Evolutionary conservation across 352 stramenopile genomes (phyloP).

Genomic region (Phytophthora quininea): DNA sequence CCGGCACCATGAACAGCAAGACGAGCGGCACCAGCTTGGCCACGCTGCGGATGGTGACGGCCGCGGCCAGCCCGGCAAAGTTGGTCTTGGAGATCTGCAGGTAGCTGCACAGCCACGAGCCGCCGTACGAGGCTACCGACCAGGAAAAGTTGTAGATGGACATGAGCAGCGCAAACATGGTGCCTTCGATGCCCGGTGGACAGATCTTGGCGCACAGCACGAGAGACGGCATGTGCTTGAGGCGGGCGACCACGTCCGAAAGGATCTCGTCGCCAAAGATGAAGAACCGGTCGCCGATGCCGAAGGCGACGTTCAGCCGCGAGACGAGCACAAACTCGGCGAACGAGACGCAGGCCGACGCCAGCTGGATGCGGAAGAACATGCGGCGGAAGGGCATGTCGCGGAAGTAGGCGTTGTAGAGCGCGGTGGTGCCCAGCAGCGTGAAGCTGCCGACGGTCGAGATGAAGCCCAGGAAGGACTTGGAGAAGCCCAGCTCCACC

Average conservation of each 20-base stretch:
- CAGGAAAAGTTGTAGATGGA: constrained; percentile 89
- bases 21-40: constrained; percentile 75
- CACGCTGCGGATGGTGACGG: constrained; percentile 61
- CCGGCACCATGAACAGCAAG: constrained; percentile 78
- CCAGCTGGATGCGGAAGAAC: constrained; percentile 79
- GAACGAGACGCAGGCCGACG: constrained; percentile 67
- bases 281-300: constrained; percentile 74
- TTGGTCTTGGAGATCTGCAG: constrained; percentile 79
- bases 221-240: constrained; percentile 93
- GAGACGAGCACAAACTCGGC: constrained; percentile 77
- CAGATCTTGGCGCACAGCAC: constrained; percentile 97
- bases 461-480: constrained; percentile 82
- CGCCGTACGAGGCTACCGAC: constrained; percentile 77
- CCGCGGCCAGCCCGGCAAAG: constrained; percentile 62
- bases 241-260: constrained; percentile 75
- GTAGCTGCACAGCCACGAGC: constrained; percentile 79
- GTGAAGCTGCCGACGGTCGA: constrained; percentile 78
- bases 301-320: constrained; percentile 64
- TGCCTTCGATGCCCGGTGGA: constrained; percentile 95
- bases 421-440: constrained; percentile 66
- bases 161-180: constrained; percentile 94
- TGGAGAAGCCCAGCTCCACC: constrained; percentile 71
- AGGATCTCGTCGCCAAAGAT: constrained; percentile 86
- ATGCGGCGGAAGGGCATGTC: constrained; percentile 80
- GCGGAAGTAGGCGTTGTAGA: constrained; percentile 84